Percentiles rank a stretch among this genome's conserved stretches.
phyloP scores from a whole-genome alignment of 1,284 basidiomycete species.

The Sanghuangporus sanghuang region DNA sequence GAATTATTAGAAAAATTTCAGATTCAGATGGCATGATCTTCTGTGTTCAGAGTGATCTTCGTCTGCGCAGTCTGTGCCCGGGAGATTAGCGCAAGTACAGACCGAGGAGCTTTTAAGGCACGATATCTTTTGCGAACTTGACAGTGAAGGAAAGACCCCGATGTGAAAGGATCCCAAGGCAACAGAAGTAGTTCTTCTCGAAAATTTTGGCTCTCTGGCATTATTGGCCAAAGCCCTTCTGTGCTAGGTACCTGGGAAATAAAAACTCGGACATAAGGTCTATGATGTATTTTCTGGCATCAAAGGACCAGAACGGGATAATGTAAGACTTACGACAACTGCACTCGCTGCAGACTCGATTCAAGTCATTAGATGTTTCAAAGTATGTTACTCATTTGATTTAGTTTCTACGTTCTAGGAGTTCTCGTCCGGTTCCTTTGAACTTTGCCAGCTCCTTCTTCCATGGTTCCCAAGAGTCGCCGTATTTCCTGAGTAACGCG shows the following conservation, averaged over 20 bases:
- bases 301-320: not conserved
- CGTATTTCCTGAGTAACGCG: constrained; percentile 78
- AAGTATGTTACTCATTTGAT: not conserved
- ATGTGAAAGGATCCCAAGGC: constrained; percentile 5
- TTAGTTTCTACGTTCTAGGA: constrained; percentile 25
- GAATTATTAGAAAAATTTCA: not conserved
- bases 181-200: not conserved
- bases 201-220: not conserved
- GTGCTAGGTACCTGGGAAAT: not conserved
- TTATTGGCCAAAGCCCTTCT: not conserved
- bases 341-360: not conserved
- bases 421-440: constrained; percentile 71
- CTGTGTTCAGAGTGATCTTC: not conserved
- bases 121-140: not conserved
- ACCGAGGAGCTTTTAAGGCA: too few relatives aligned
- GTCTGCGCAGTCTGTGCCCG: too few relatives aligned
- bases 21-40: not conserved
- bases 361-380: not conserved
- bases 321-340: not conserved
- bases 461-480: constrained; percentile 81
- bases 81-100: too few relatives aligned
- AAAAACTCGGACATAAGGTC: not conserved
- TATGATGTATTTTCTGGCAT: not conserved
- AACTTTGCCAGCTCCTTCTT: constrained; percentile 75
- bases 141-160: not conserved